A percentile compares a stretch with the other conserved stretches of the same genome.
phyloP scores from a whole-genome alignment of 2,329 filamentous ascomycete species.

The Arachnopeziza araneosa region DNA sequence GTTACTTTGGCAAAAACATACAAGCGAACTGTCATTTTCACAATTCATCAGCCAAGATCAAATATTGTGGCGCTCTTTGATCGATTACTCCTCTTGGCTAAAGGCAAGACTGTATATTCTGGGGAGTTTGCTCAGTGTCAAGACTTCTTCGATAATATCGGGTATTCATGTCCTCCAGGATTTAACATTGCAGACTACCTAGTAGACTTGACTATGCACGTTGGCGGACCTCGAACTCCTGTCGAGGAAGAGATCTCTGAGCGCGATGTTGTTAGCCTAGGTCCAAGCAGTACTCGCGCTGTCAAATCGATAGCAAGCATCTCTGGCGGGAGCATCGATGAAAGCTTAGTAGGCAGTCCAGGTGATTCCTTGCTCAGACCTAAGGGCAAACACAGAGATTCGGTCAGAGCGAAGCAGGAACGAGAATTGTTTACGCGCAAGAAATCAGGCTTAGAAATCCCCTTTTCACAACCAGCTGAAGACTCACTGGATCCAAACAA shows the following conservation, averaged over 20 bases:
- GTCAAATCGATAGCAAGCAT: constrained; percentile 88
- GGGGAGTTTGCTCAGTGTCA: constrained; percentile 87
- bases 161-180: constrained; percentile 87
- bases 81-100: constrained; percentile 82
- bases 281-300: constrained; percentile 79
- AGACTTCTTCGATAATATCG: constrained; percentile 84
- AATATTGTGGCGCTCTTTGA: constrained; percentile 98
- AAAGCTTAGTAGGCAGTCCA: constrained; percentile 50
- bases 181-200: constrained; percentile 99
- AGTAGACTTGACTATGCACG: constrained; percentile 97
- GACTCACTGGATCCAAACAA: constrained; percentile 37
- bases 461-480: constrained; percentile 58
- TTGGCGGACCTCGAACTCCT: constrained; percentile 52
- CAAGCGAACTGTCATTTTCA: constrained; percentile 95
- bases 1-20: constrained; percentile 94
- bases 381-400: constrained; percentile 67
- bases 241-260: constrained; percentile 51
- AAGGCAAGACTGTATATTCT: constrained; percentile 87
- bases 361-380: constrained; percentile 59
- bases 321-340: constrained; percentile 68
- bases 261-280: constrained; percentile 61
- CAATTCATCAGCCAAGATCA: constrained; percentile 94
- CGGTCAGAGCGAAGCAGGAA: constrained; percentile 81
- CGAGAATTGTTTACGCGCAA: constrained; percentile 84
- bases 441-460: constrained; percentile 58